phyloP scores from a whole-genome alignment of 2,329 filamentous ascomycete species.

The Colletotrichum sp. region DNA sequence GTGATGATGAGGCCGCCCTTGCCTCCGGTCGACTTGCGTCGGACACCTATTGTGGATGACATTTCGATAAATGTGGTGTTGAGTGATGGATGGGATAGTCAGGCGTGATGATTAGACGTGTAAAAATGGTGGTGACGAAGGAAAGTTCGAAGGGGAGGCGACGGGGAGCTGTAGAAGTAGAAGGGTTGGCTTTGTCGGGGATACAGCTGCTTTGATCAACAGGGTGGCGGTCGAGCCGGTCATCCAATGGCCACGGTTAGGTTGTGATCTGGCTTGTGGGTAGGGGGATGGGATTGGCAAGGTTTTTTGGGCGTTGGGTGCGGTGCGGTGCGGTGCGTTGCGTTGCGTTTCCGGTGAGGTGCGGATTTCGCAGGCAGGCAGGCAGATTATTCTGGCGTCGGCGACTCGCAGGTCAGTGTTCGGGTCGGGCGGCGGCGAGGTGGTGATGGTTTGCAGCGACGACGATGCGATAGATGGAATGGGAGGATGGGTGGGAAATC shows the following conservation, averaged over 20 bases:
- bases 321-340: neutral
- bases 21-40: constrained; percentile 20
- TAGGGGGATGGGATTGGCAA: constrained; percentile 7
- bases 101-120: neutral
- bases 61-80: constrained; percentile 12
- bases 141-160: neutral
- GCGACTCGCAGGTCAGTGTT: constrained; percentile 6
- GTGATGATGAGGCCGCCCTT: constrained; percentile 49
- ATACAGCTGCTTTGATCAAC: constrained; percentile 16
- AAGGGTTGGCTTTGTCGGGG: constrained; percentile 16
- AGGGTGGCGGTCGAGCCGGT: constrained; percentile 21
- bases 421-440: constrained; percentile 9
- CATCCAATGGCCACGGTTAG: constrained; percentile 11
- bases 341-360: neutral
- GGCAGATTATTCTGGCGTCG: constrained; percentile 18
- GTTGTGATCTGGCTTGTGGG: constrained; percentile 12
- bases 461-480: constrained; percentile 12
- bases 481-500: constrained; percentile 22
- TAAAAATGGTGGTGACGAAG: neutral
- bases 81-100: neutral
- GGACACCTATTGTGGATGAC: constrained; percentile 12
- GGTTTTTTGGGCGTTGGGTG: neutral
- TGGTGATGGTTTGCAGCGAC: constrained; percentile 18
- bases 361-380: neutral
- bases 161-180: neutral